Conservation (phyloP, 1,284 basidiomycete species). For the Anthracocystis setariae region DNA sequence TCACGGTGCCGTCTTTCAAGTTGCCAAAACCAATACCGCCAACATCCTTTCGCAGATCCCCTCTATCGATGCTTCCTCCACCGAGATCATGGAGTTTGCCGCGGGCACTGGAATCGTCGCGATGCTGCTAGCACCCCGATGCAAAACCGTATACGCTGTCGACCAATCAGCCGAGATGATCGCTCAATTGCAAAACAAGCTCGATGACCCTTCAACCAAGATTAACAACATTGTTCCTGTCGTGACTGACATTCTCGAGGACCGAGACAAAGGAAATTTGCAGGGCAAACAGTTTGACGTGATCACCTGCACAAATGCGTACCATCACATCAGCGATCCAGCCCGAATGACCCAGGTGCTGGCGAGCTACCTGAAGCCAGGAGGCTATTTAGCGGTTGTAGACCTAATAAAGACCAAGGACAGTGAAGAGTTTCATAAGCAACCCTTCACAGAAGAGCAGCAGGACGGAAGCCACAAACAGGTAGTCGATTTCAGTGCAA, state of each 20-base stretch:
- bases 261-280: not conserved
- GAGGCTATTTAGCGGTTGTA: conserved; percentile 38
- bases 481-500: conserved; percentile 13
- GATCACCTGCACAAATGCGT: conserved; percentile 48
- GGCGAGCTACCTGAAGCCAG: conserved; percentile 27
- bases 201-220: conserved; percentile 7
- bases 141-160: conserved; percentile 30
- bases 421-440: conserved; percentile 21
- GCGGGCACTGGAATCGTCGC: conserved; percentile 45
- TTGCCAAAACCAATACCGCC: conserved; percentile 33
- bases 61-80: conserved; percentile 6
- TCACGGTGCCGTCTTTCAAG: conserved; percentile 30
- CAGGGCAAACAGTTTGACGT: conserved; percentile 33
- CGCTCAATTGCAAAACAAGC: conserved; percentile 34
- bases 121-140: conserved; percentile 36
- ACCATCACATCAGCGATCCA: conserved; percentile 46
- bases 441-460: conserved; percentile 11
- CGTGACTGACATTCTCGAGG: conserved; percentile 21
- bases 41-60: conserved; percentile 40
- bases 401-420: conserved; percentile 35
- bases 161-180: conserved; percentile 44
- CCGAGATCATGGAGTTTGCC: conserved; percentile 41
- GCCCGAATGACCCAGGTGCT: conserved; percentile 28
- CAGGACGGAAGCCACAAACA: conserved; percentile 30
- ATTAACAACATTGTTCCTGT: conserved; percentile 23